Base-by-base conservation (phyloP, 2,329 filamentous ascomycete species). In the Fusarium domesticum region DNA sequence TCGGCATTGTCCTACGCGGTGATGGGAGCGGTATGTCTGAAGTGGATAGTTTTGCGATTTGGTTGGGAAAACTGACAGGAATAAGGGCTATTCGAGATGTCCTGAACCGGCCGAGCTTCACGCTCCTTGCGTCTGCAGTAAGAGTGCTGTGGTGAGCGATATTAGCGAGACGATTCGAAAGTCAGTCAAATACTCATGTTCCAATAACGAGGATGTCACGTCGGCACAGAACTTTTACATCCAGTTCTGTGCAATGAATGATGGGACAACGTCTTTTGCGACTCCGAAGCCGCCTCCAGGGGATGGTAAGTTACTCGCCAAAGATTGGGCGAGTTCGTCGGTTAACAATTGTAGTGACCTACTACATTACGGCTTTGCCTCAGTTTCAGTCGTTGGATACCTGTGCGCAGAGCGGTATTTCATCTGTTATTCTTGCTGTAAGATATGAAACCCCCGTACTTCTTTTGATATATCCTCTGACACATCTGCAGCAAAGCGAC, bases 281-380 rank as follows among this genome's bases (percentile, higher is more conserved):
- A 51, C 59, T 4, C 69, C 73, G 1, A 61, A 69, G 1, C 58
- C 65, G 19, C 76, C 76, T 6, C 74, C 76, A 0, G 77, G 77
- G 34, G 69, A 78, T 47, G 76, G 73, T 77, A 53, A 48, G 73
- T 69, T 3, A 5, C 10, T 4, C 20, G 10, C 2, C n/a, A n/a
- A n/a, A n/a, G n/a, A n/a, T n/a, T n/a, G n/a, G n/a, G n/a, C n/a
- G n/a, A n/a, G n/a, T n/a, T n/a, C n/a, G n/a, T n/a, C n/a, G n/a
- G 5, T 45, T 53, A 32, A 54, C 45, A 5, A 6, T 14, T 18
- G 15, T 6, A 75, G 71, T 81, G 70, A 69, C 74, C 1, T 81
- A 79, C 54, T 75, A 77, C 45, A 73, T 80, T 44, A 77, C 75
- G 2, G 77, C 71, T 11, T 58, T 80, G 19, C 64, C 72, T 1